Evolutionary conservation across 768 basidiomycete species (phyloP).

Genomic region (Exsudoporus frostii): DNA sequence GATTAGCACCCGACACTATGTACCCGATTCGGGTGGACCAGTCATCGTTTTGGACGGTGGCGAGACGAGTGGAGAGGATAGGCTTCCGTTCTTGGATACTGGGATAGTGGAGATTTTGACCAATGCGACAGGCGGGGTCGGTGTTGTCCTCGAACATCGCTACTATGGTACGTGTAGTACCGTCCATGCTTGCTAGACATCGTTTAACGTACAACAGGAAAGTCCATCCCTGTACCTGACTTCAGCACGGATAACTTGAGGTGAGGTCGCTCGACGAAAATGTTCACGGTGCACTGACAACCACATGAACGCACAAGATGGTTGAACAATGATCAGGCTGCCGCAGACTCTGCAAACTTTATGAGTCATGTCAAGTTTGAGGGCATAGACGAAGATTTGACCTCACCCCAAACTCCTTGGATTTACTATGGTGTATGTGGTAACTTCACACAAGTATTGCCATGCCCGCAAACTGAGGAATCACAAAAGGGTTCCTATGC

Average conservation of each 20-base stretch:
- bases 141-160: slow-evolving; percentile 89
- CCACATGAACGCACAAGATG: slow-evolving; percentile 46
- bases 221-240: slow-evolving; percentile 72
- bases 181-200: background rate
- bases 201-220: slow-evolving; percentile 39
- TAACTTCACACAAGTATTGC: background rate
- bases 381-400: slow-evolving; percentile 67
- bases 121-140: slow-evolving; percentile 81
- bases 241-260: slow-evolving; percentile 81
- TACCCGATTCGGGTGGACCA: slow-evolving; percentile 66
- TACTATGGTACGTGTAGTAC: slow-evolving; percentile 63
- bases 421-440: slow-evolving; percentile 85
- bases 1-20: slow-evolving; percentile 82
- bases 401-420: slow-evolving; percentile 75
- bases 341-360: slow-evolving; percentile 90
- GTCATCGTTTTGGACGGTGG: slow-evolving; percentile 92
- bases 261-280: slow-evolving; percentile 31
- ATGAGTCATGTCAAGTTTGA: slow-evolving; percentile 76
- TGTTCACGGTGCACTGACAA: background rate
- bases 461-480: background rate
- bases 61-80: slow-evolving; percentile 80
- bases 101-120: slow-evolving; percentile 87
- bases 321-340: slow-evolving; percentile 85
- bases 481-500: slow-evolving; percentile 75
- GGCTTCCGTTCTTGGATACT: slow-evolving; percentile 53